Base-by-base conservation (phyloP, 257 asterid genomes). In the Solanum corneliomulleri region DNA sequence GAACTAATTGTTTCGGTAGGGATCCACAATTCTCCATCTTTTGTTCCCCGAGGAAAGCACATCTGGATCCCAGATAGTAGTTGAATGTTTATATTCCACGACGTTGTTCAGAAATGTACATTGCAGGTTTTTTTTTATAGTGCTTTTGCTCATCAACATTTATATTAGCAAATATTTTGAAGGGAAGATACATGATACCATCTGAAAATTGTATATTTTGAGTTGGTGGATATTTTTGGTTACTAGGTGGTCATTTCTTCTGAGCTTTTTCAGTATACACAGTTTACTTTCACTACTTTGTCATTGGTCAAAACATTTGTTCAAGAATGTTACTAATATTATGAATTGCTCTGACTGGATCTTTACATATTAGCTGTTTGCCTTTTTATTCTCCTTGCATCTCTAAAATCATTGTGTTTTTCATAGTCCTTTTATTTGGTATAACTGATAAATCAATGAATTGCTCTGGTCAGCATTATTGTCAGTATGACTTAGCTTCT, bases 21-120 rank as follows among this genome's bases (percentile, higher is more conserved):
- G 41, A 77, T 86, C 87, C 89, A 78, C 86, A 85, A 16, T 88
- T 92, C 23, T 94, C 98, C 31, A 94, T 95, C 87, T 92, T 96
- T 88, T 84, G 94, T 90, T 94, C 99, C 27, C 96, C 98, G 2
- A 92, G 90, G 91, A 96, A 94, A 88, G 71, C 93, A 33, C 86
- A 82, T 58, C 21, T 7, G 7, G 88, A 82, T 87, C 47, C 85
- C 78, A 77, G 87, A 89, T 93, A 90, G 90, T 29, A 58, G 68
- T 16, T 66, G 69, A 45, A 25, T 68, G 90, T 52, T n/a, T 83
- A 70, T 58, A n/a, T 42, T 27, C 70, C 86, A 74, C 64, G 72
- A 44, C 14, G 52, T 74, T 20, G 45, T 58, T 44, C n/a, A 86
- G 84, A 66, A 78, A 25, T 90, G 96, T 93, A 92, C 84, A 93